A percentile compares a stretch with the other conserved stretches of the same genome.
Conservation (phyloP, 2,329 filamentous ascomycete genomes). For the Aspergillus tanneri region DNA sequence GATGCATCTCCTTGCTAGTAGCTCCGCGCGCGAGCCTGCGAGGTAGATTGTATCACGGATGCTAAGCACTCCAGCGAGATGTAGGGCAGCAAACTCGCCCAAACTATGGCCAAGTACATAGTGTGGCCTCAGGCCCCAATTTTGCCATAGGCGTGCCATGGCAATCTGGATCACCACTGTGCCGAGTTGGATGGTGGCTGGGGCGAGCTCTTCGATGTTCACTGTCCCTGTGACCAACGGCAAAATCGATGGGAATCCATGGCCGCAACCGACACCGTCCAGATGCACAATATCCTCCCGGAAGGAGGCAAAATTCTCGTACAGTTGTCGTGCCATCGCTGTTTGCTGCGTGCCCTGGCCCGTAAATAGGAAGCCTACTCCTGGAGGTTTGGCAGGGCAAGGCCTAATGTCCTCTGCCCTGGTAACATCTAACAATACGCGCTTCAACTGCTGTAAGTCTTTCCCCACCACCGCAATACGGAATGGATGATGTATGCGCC, state of each 20-base stretch:
- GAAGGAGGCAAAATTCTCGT: background rate
- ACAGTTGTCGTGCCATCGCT: constrained; percentile 30
- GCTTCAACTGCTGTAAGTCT: no score
- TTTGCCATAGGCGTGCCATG: constrained; percentile 32
- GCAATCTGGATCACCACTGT: constrained; percentile 41
- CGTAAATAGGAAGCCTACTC: constrained; percentile 40
- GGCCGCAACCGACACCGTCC: constrained; percentile 27
- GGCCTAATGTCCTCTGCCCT: no score
- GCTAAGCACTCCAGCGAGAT: constrained; percentile 40
- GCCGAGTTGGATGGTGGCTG: constrained; percentile 35
- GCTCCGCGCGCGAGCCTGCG: constrained; percentile 39
- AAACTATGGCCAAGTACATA: constrained; percentile 45
- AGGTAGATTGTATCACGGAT: constrained; percentile 41
- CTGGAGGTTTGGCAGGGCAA: no score
- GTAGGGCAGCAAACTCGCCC: constrained; percentile 44
- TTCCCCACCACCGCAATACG: no score
- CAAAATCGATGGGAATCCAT: constrained; percentile 38
- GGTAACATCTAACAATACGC: no score
- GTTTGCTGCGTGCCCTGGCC: constrained; percentile 43
- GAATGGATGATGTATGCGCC: constrained; percentile 44
- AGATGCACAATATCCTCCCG: constrained; percentile 16
- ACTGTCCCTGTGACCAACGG: constrained; percentile 32
- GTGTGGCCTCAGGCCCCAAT: constrained; percentile 32
- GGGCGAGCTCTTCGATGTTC: constrained; percentile 30
- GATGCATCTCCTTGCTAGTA: constrained; percentile 41